phyloP scores from a whole-genome alignment of 2,329 filamentous ascomycete species.

The Massarina eburnea region DNA sequence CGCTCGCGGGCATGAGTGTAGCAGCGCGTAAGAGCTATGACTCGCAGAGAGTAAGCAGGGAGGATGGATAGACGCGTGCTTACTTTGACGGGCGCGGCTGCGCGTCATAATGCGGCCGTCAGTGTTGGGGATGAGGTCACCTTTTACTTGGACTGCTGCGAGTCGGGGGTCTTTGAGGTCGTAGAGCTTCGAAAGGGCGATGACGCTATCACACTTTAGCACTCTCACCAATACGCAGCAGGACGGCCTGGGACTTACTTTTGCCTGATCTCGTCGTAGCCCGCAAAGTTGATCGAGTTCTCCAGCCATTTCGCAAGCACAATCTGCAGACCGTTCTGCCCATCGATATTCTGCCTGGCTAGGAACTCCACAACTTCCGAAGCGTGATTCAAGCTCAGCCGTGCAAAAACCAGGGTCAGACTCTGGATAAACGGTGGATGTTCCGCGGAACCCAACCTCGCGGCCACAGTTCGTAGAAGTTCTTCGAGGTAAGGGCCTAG shows the following conservation, averaged over 20 bases:
- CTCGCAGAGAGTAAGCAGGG: not conserved
- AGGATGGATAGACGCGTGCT: conserved; percentile 22
- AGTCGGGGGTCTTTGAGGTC: conserved; percentile 81
- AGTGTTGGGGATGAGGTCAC: conserved; percentile 75
- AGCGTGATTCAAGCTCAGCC: conserved; percentile 80
- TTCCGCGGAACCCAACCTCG: conserved; percentile 77
- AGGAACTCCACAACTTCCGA: conserved; percentile 92
- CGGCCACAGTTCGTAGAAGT: conserved; percentile 84
- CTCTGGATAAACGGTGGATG: conserved; percentile 93
- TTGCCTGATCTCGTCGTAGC: conserved; percentile 94
- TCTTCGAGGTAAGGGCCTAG: conserved; percentile 88
- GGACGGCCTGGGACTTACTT: conserved; percentile 62
- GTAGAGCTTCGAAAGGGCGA: conserved; percentile 89
- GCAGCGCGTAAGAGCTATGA: not conserved
- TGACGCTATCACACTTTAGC: conserved; percentile 63
- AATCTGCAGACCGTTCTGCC: conserved; percentile 80
- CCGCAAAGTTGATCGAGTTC: conserved; percentile 95
- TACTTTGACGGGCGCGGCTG: conserved; percentile 82
- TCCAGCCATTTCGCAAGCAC: conserved; percentile 96
- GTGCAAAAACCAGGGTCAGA: conserved; percentile 90
- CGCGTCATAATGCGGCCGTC: conserved; percentile 90
- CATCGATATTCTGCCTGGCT: conserved; percentile 76
- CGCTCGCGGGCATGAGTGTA: not conserved
- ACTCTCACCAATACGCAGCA: not conserved
- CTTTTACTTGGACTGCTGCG: conserved; percentile 79